Conservation (phyloP, 768 basidiomycete genomes). For the Lactarius vividus region DNA sequence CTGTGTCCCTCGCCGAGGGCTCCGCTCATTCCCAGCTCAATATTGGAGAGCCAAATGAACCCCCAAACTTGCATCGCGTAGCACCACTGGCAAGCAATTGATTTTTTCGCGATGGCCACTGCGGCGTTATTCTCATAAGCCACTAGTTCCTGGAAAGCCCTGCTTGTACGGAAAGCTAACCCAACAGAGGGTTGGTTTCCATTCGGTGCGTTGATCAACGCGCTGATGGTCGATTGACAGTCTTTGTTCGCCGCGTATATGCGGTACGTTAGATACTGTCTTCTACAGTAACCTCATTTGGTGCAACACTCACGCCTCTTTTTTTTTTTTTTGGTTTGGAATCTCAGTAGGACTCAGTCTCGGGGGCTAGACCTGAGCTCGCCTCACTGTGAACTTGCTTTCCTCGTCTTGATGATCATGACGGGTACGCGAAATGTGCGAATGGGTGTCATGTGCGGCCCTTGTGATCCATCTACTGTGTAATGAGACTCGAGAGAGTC, state of each 20-base stretch:
- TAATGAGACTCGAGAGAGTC: no score
- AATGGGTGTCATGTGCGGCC: no score
- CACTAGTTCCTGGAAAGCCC: neutral
- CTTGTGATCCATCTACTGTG: no score
- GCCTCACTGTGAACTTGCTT: no score
- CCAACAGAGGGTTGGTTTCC: neutral
- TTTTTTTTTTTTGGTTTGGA: no score
- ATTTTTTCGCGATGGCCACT: neutral
- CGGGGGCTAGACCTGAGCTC: no score
- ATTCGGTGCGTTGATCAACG: neutral
- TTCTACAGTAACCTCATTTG: neutral
- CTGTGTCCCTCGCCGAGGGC: no score
- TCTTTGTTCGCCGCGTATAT: neutral
- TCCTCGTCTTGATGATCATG: no score
- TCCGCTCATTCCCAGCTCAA: no score
- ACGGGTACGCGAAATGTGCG: no score
- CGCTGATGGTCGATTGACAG: neutral
- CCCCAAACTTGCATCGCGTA: no score
- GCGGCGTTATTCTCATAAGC: neutral
- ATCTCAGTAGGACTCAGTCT: no score
- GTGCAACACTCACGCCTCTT: neutral
- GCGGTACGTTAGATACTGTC: neutral
- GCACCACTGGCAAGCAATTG: neutral
- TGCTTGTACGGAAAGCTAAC: neutral
- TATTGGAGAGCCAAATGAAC: neutral